Evolutionary conservation across 805 yeast species (phyloP).

Genomic region (Tetrapisispora phaffii): DNA sequence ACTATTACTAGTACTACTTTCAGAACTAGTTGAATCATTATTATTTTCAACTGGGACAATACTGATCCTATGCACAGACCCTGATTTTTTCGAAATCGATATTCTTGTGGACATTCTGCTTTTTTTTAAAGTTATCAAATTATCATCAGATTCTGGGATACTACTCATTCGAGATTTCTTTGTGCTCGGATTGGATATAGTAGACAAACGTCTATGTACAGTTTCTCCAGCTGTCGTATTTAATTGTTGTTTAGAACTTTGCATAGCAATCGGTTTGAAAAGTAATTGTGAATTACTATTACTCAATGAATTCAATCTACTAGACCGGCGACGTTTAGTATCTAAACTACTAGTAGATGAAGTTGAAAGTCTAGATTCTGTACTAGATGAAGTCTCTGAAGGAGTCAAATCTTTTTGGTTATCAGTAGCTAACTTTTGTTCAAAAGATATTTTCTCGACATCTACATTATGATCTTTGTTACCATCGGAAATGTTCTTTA

Average conservation of each 20-base stretch:
- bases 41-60: slow-evolving; percentile 18
- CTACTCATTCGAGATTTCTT: slow-evolving; percentile 15
- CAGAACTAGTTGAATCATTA: not conserved
- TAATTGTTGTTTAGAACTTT: slow-evolving; percentile 3
- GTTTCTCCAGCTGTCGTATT: not conserved
- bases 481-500: not conserved
- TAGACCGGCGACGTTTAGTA: slow-evolving; percentile 18
- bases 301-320: slow-evolving; percentile 34
- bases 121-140: slow-evolving; percentile 24
- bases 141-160: slow-evolving; percentile 20
- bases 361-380: not conserved
- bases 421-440: not conserved
- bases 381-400: slow-evolving; percentile 3
- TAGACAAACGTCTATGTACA: slow-evolving; percentile 16
- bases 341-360: slow-evolving; percentile 5
- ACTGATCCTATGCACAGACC: slow-evolving; percentile 27
- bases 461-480: slow-evolving; percentile 3
- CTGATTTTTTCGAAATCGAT: slow-evolving; percentile 18
- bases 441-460: not conserved
- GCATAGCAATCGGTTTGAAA: slow-evolving; percentile 20
- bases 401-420: not conserved
- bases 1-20: not conserved
- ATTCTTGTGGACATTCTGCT: slow-evolving; percentile 22
- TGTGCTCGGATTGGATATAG: slow-evolving; percentile 11
- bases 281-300: slow-evolving; percentile 27